Evolutionary conservation across 345 rosid genomes (phyloP).

Genomic region (Nephelium lappaceum): DNA sequence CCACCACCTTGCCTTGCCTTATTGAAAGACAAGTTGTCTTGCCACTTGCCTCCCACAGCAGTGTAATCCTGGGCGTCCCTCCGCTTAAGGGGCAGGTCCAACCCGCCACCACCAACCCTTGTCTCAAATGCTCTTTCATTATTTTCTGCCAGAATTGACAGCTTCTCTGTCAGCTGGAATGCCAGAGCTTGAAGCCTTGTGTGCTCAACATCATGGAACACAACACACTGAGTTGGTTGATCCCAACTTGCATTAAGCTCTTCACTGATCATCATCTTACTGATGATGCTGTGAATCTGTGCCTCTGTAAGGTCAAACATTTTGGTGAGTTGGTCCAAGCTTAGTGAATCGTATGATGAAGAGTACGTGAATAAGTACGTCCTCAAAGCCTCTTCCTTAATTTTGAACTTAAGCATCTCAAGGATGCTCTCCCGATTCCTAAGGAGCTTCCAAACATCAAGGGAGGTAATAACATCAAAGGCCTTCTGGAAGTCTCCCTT

Average conservation of each 20-base stretch:
- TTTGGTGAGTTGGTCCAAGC: constrained; percentile 69
- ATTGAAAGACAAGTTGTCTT: constrained; percentile 45
- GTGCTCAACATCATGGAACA: constrained; percentile 73
- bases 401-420: constrained; percentile 71
- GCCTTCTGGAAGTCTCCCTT: constrained; percentile 79
- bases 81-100: constrained; percentile 65
- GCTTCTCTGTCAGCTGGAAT: constrained; percentile 79
- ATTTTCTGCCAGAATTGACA: constrained; percentile 66
- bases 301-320: constrained; percentile 75
- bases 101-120: constrained; percentile 63
- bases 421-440: constrained; percentile 58
- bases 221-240: constrained; percentile 70
- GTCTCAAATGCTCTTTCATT: constrained; percentile 85
- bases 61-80: constrained; percentile 71
- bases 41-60: constrained; percentile 65
- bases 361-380: constrained; percentile 75
- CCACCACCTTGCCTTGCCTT: constrained; percentile 67
- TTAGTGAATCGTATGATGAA: constrained; percentile 56
- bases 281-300: constrained; percentile 62
- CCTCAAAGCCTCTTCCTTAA: constrained; percentile 88
- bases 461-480: constrained; percentile 63
- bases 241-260: constrained; percentile 88
- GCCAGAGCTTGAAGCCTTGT: constrained; percentile 77
- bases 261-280: constrained; percentile 87
- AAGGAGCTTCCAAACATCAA: constrained; percentile 83